Base-by-base conservation (phyloP, 345 rosid species). In the Salix arbutifolia region DNA sequence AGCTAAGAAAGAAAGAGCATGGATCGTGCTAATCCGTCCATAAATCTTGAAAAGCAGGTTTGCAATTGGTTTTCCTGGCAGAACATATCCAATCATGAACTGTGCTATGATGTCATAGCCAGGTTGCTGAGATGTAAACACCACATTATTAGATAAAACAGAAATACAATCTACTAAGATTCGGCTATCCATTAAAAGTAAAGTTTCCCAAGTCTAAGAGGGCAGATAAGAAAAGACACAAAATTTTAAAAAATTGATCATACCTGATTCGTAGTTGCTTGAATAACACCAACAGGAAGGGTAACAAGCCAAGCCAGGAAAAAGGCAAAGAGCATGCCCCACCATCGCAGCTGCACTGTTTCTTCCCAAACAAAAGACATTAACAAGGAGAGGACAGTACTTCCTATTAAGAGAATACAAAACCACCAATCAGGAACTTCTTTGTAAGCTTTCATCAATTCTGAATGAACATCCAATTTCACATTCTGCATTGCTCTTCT, bases 201-300 rank as follows among this genome's bases (percentile, higher is more conserved):
- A 42, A 17, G 25, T 14, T 40, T 6, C 38, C n/a, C 4, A 25
- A 13, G 35, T 42, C 56, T 14, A 69, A 69, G 10, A 69, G 53
- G 35, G 35, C 31, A 69, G 19, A 23, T 2, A 48, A 66, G 71
- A 25, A 12, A n/a, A 64, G 33, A 31, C 19, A 52, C 31, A 40
- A 31, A 4, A 64, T 42, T 8, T 13, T 19, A 31, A 48, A 46
- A 1, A 19, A 25, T 9, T 17, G 1, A 25, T 17, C 5, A 50
- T 79, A 91, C 99, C 95, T 96, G 99, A 85, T 96, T 96, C 19
- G 99, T 96, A 46, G 99, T 96, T 62, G 99, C 99, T 83, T 96
- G 99, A 84, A 96, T 96, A 82, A 96, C 96, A 16, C 99, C 99
- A 4, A 96, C 91, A 1, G 99, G 99, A 74, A 96, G 98, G 40